Conservation (phyloP, 768 basidiomycete genomes). For the Strobilomyces dryophilus region DNA sequence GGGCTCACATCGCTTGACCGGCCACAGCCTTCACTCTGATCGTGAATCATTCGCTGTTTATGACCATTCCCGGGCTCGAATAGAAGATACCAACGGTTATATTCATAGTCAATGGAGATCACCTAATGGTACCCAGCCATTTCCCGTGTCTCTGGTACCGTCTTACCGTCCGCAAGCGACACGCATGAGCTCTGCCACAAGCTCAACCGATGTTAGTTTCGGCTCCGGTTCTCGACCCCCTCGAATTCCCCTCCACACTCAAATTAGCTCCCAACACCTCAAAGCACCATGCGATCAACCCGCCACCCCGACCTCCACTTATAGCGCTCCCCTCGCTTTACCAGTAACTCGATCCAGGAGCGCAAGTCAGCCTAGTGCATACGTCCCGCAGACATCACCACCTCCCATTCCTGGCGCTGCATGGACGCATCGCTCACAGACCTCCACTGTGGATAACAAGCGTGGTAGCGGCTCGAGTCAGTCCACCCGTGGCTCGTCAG, state of each 20-base stretch:
- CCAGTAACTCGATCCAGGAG: constrained; percentile 61
- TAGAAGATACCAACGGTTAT: constrained; percentile 63
- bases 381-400: constrained; percentile 47
- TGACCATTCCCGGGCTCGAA: constrained; percentile 61
- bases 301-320: constrained; percentile 34
- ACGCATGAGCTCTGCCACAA: constrained; percentile 45
- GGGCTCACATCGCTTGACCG: constrained; percentile 52
- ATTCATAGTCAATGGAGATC: constrained; percentile 63
- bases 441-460: constrained; percentile 46
- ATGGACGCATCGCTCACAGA: constrained; percentile 47
- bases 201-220: constrained; percentile 38
- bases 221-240: constrained; percentile 39
- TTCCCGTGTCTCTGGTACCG: constrained; percentile 19
- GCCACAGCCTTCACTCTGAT: constrained; percentile 57
- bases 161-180: constrained; percentile 41
- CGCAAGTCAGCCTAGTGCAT: constrained; percentile 74
- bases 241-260: constrained; percentile 49
- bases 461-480: constrained; percentile 84
- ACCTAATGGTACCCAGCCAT: constrained; percentile 41
- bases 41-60: constrained; percentile 45
- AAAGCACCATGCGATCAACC: constrained; percentile 48
- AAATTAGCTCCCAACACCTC: constrained; percentile 66
- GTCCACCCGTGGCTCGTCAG: constrained; percentile 72
- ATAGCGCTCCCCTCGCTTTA: constrained; percentile 18
- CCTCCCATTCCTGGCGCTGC: constrained; percentile 53